Evolutionary conservation across 2,329 filamentous ascomycete genomes (phyloP), one percentile per base, ranked within the genome.

Genomic region (Colletotrichum simmondsii): DNA sequence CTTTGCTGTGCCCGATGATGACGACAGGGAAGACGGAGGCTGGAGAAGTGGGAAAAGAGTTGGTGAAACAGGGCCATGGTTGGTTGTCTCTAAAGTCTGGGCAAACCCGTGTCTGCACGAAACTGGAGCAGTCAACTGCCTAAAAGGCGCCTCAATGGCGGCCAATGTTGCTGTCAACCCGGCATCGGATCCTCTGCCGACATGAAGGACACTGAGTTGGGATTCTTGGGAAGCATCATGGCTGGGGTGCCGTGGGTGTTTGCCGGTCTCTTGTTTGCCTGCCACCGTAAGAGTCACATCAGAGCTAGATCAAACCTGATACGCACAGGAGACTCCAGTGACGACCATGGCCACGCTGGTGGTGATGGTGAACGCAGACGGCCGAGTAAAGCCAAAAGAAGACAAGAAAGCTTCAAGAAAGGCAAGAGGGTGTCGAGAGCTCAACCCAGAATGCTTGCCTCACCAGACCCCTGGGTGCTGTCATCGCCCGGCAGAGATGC

Each of bases 91-190:
- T 6, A 37, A 65, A 42, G 66, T 35, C 66, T 73, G 66, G 71
- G 66, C 66, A 61, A 73, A 28, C 71, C 71, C 71, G 71, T 73
- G 71, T 73, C 71, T 73, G 71, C 66, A 71, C 22, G 71, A 73
- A 60, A 73, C 66, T 71, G 71, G 71, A 30, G 71, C 42, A 28
- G n/a, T 19, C 49, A 26, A 24, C 12, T 53, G 46, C 35, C 32
- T 52, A 49, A 22, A 35, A 42, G 11, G 35, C 24, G 35, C 59
- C 19, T 14, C 24, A 35, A 58, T 12, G 28, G 60, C 30, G 46
- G 65, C 42, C 42, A 65, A 69, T 30, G 65, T 69, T 56, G 70
- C 58, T 69, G 65, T 69, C 54, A 65, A 64, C 61, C 58, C 52
- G 42, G 69, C 65, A 53, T 59, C 65, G 53, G 65, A 16, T 54